Base-by-base conservation (phyloP, 1,139 yeast species). In the Candida sanyaensis region DNA sequence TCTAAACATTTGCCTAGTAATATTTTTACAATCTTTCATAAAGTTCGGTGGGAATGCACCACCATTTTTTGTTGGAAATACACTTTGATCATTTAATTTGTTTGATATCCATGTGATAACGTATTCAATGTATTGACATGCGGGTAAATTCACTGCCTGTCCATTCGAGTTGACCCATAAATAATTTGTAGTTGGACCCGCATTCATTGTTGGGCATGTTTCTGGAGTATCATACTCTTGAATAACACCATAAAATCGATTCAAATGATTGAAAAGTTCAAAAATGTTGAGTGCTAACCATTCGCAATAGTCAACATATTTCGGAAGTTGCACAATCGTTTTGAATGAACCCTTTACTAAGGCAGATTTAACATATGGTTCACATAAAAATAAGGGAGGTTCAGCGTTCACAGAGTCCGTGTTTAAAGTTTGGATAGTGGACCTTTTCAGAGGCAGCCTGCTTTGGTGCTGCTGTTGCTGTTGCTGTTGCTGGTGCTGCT, bases 301-400 rank as follows among this genome's bases (percentile, higher is more conserved):
- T 65, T 93, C 99, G 45, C 92, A 88, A 52, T 82, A 78, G 61
- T 95, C 98, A 24, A 95, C 98, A 62, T 92, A 93, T 63, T 89
- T 90, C 24, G 99, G 99, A 29, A 90, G 76, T 64, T 89, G 96
- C 1, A 93, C 98, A 55, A 93, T 93, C 1, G 99, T 92, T 60
- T 88, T 91, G 72, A 91, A 95, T 1, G 96, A 88, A n/a, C 99
- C 99, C 62, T 93, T 93, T 31, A 95, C 99, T 41, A 93, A 74
- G 0, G 98, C 96, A 0, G 97, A 89, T 53, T 92, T 86, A 5
- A 92, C 95, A 66, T 88, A 95, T 11, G 98, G 98, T 57, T 92
- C 97, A 63, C 96, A 86, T 59, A 93, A 66, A 62, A 91, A 93
- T 43, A 87, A 74, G 9, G 92, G 96, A 10, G 55, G 50, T 24